Percentiles rank a stretch among this genome's conserved stretches.
Conservation (phyloP, 108 stramenopile genomes). For the Fistulifera solaris region DNA sequence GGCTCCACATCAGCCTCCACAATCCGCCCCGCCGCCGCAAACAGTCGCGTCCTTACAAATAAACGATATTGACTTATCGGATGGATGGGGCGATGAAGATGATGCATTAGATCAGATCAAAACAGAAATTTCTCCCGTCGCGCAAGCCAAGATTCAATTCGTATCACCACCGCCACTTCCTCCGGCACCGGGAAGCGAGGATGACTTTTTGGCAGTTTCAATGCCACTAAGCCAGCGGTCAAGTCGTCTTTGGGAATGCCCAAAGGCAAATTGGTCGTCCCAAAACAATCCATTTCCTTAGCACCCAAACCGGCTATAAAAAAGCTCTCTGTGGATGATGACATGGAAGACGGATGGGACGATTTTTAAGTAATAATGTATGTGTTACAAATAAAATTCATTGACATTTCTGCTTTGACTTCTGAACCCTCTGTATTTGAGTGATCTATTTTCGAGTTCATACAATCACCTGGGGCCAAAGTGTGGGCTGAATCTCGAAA, state of each 20-base stretch:
- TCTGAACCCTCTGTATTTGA: too few species aligned
- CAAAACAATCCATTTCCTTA: not conserved
- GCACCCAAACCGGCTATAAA: slow-evolving; percentile 29
- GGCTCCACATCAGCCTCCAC: slow-evolving; percentile 7
- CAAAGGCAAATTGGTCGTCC: not conserved
- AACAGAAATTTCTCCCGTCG: too few species aligned
- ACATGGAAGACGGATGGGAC: slow-evolving; percentile 77
- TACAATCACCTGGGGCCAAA: too few species aligned
- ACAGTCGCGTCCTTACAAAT: slow-evolving; percentile 22
- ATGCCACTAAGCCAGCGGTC: slow-evolving; percentile 4
- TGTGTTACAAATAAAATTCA: too few species aligned
- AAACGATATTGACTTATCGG: slow-evolving; percentile 35
- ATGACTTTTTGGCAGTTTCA: slow-evolving; percentile 7
- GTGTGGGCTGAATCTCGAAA: too few species aligned
- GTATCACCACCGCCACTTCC: too few species aligned
- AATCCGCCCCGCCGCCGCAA: slow-evolving; percentile 18
- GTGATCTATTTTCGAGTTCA: too few species aligned
- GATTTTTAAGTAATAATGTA: slow-evolving; percentile 45
- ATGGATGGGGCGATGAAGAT: slow-evolving; percentile 17
- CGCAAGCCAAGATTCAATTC: too few species aligned
- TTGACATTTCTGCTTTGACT: too few species aligned
- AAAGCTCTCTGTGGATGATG: slow-evolving; percentile 38
- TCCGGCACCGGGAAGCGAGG: slow-evolving; percentile 6
- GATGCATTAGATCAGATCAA: not conserved
- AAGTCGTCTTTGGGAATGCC: not conserved